phyloP scores from a whole-genome alignment of 371 early-diverging fungal genomes.

The Vairimorpha necatrix region DNA sequence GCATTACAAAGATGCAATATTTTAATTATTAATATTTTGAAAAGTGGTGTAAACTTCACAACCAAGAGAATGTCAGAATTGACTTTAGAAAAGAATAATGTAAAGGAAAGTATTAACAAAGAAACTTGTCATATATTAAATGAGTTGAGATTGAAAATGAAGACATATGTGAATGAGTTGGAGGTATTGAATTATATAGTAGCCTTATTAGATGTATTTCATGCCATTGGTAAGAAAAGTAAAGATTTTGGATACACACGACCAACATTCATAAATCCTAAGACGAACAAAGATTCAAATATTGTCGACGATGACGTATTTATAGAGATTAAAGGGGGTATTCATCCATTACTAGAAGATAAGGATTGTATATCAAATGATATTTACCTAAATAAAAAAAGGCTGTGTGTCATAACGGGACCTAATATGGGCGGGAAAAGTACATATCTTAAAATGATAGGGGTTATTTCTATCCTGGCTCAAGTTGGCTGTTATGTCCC shows the following conservation, averaged over 20 bases:
- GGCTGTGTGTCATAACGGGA: conserved; percentile 77
- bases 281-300: not conserved
- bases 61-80: conserved; percentile 38
- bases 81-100: conserved; percentile 15
- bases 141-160: conserved; percentile 5
- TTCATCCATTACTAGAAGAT: conserved; percentile 62
- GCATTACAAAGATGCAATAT: conserved; percentile 48
- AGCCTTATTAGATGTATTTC: conserved; percentile 62
- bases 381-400: conserved; percentile 73
- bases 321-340: conserved; percentile 10
- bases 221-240: conserved; percentile 47
- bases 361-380: conserved; percentile 68
- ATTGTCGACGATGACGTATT: not conserved
- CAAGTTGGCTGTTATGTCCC: conserved; percentile 90
- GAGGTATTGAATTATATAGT: conserved; percentile 61
- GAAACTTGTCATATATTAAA: conserved; percentile 40
- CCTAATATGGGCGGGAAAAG: conserved; percentile 86
- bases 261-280: conserved; percentile 24
- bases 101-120: conserved; percentile 33
- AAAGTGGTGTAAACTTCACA: conserved; percentile 62
- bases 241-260: conserved; percentile 33
- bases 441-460: conserved; percentile 80
- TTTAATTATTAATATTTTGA: conserved; percentile 49
- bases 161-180: conserved; percentile 34
- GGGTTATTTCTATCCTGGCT: conserved; percentile 77